Percentiles rank a stretch among this genome's conserved stretches.
Evolutionary conservation across 2,329 filamentous ascomycete species (phyloP).

Genomic region (Microsporum canis): DNA sequence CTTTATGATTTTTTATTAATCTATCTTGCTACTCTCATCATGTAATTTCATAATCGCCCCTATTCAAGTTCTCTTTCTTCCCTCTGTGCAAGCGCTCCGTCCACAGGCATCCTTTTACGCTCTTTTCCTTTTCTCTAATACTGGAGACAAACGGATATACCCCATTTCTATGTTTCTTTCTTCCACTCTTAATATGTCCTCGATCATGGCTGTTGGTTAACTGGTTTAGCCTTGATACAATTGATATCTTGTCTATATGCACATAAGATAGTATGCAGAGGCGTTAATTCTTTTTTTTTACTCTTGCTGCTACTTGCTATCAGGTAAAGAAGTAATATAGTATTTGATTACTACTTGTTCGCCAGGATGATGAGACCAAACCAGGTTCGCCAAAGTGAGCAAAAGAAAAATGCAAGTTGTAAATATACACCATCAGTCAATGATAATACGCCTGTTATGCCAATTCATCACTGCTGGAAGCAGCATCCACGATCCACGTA

Average conservation of each 20-base stretch:
- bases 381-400: not conserved
- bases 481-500: not conserved
- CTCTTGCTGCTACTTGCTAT: not conserved
- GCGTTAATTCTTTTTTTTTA: not conserved
- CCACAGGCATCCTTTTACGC: not conserved
- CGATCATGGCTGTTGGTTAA: not conserved
- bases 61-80: not conserved
- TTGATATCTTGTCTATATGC: not conserved
- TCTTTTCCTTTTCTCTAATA: not conserved
- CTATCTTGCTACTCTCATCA: not conserved
- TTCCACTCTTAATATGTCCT: not conserved
- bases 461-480: not conserved
- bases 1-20: not conserved
- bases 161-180: not conserved
- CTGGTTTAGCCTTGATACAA: not conserved
- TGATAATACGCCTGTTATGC: not conserved
- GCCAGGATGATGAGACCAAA: not conserved
- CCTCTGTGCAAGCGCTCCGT: not conserved
- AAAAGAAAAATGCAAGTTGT: not conserved
- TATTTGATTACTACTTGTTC: not conserved
- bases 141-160: not conserved
- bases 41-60: not conserved
- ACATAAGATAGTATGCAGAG: constrained; percentile 1
- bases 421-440: not conserved
- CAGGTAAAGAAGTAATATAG: not conserved